Evolutionary conservation across 306 rosid species (phyloP), one percentile per base, ranked within the genome.

Genomic region (Gillenia trifoliata): DNA sequence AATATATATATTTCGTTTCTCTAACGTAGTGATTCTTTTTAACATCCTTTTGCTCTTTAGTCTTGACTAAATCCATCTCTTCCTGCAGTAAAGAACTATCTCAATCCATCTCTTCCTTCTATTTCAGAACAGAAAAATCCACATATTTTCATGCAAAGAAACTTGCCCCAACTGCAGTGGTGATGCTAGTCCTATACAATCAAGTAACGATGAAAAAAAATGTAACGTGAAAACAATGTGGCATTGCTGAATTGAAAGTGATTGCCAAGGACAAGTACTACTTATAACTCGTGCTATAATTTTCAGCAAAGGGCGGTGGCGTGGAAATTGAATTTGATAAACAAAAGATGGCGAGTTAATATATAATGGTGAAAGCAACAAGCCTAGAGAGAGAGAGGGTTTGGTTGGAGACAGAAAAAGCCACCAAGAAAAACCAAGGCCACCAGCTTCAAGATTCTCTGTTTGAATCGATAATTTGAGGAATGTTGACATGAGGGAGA

Each of bases 381-480:
- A 41, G 66, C 64, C 20, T 28, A 54, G 52, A 38, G 75, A 31
- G 75, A 65, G 66, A 9, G 78, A 30, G 64, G 49, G 67, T 9
- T 19, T 63, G 67, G 31, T 69, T 70, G 54, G 66, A 43, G 11
- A 9, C 31, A 81, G 77, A 49, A 45, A 85, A 70, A 34, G 43
- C 40, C 73, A 67, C 33, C 59, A 55, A 10, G 31, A 66, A 43
- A 50, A 22, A 64, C 34, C 63, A 72, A 57, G 61, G 66, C 70
- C 81, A 72, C 77, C 40, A 70, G 79, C 85, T 77, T 70, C 45
- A 86, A 73, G 79, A 79, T 74, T 57, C 64, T 67, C 75, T 49
- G 61, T 80, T 54, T 34, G 83, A 78, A 76, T 47, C 30, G 60
- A 56, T 49, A 68, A 65, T 73, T 73, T 70, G 75, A 75, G 66